phyloP scores from a whole-genome alignment of 2,329 filamentous ascomycete genomes.

The Periconia sp. region DNA sequence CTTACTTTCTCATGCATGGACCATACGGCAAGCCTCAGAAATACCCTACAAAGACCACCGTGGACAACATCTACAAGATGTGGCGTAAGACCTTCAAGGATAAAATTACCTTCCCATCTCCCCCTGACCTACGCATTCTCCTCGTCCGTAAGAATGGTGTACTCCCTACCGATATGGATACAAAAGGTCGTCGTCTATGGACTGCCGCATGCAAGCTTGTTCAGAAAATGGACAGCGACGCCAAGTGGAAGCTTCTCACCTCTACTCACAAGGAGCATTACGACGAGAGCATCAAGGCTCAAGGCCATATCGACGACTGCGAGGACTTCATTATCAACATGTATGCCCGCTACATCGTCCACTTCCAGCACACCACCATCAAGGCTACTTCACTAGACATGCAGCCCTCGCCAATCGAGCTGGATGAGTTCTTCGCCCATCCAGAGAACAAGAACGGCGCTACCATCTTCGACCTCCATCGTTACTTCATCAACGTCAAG shows the following conservation, averaged over 20 bases:
- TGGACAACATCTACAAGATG: background rate
- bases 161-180: background rate
- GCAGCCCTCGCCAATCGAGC: background rate
- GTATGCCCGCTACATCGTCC: background rate
- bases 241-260: background rate
- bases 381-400: background rate
- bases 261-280: background rate
- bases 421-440: conserved; percentile 1
- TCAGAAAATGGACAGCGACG: background rate
- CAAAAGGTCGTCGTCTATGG: background rate
- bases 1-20: conserved; percentile 1
- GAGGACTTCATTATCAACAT: conserved; percentile 1
- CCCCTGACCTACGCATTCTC: conserved; percentile 2
- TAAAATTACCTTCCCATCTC: background rate
- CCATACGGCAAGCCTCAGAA: background rate
- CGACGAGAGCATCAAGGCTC: background rate
- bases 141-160: background rate
- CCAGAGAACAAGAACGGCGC: background rate
- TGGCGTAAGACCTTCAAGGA: background rate
- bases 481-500: background rate
- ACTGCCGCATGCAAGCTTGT: background rate
- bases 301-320: background rate
- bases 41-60: background rate
- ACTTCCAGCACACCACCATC: background rate
- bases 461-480: conserved; percentile 2